phyloP scores from a whole-genome alignment of 495 filamentous ascomycete species.

The Copromyces sp. region DNA sequence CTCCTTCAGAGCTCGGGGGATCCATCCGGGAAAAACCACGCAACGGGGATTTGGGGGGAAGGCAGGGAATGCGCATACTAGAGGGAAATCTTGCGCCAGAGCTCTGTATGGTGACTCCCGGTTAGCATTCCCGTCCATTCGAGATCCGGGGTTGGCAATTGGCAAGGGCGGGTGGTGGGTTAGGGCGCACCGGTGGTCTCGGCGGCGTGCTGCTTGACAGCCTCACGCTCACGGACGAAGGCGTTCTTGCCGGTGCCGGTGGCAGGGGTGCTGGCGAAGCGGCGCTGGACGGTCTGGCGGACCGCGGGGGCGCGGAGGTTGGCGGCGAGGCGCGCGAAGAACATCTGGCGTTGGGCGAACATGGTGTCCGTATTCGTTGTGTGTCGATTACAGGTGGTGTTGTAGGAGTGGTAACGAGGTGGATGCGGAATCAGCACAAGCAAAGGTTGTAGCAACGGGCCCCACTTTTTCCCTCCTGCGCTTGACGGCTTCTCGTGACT shows the following conservation, averaged over 20 bases:
- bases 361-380: constrained; percentile 30
- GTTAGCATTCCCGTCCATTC: constrained; percentile 6
- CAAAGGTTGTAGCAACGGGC: neutral
- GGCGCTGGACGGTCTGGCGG: constrained; percentile 54
- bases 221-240: constrained; percentile 77
- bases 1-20: neutral
- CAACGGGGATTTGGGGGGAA: constrained; percentile 1
- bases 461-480: neutral
- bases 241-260: constrained; percentile 60
- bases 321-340: constrained; percentile 49
- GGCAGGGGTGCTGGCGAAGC: constrained; percentile 50
- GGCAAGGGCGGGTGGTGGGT: neutral
- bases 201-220: constrained; percentile 77
- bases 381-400: neutral
- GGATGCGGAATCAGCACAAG: neutral
- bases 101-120: constrained; percentile 43
- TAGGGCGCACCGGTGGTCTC: constrained; percentile 58
- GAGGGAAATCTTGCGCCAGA: constrained; percentile 89
- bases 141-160: neutral
- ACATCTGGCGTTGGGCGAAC: constrained; percentile 51
- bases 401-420: neutral
- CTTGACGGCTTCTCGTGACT: neutral
- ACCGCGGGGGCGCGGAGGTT: constrained; percentile 44
- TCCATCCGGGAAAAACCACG: constrained; percentile 20
- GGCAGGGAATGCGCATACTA: constrained; percentile 50